These are phyloP conservation scores for Geotrichum ghanense DNA, from an alignment of 805 yeast species.

Conservation along the genomic window DNA sequence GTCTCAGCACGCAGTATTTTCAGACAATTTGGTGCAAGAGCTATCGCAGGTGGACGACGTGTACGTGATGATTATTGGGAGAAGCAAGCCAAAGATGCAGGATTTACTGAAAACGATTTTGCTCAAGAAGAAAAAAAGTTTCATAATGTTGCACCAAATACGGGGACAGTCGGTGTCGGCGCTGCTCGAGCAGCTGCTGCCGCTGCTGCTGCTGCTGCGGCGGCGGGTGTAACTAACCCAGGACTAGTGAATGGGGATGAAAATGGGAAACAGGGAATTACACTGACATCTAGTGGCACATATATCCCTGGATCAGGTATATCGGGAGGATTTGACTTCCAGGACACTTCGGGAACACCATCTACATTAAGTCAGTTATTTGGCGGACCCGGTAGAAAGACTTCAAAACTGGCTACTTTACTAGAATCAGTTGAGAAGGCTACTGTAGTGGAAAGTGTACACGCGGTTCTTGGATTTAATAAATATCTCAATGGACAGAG, in stretches of 20 bases:
- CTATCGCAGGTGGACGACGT: conserved; percentile 36
- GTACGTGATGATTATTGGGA: conserved; percentile 50
- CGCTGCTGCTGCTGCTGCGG: conserved; percentile 25
- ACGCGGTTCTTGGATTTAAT: conserved; percentile 18
- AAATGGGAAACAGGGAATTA: neutral
- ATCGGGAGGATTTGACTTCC: conserved; percentile 18
- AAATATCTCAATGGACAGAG: conserved; percentile 21
- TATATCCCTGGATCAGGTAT: conserved; percentile 20
- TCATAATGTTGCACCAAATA: neutral
- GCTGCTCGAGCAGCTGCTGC: conserved; percentile 8
- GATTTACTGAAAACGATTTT: conserved; percentile 34
- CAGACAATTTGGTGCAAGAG: conserved; percentile 40
- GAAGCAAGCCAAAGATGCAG: conserved; percentile 30
- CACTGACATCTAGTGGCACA: conserved; percentile 6
- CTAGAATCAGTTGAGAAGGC: conserved; percentile 8
- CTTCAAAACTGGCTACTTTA: conserved; percentile 11
- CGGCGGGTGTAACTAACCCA: neutral
- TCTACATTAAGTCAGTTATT: neutral
- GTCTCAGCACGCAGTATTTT: conserved; percentile 36
- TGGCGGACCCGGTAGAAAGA: conserved; percentile 6
- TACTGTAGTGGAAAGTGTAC: conserved; percentile 16
- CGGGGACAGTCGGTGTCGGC: conserved; percentile 10
- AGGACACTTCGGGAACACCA: conserved; percentile 8
- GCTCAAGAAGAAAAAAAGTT: conserved; percentile 24
- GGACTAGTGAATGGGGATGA: neutral